Evolutionary conservation across 176 grass and related monocot species (phyloP).

Genomic region (Carex myosuroides): DNA sequence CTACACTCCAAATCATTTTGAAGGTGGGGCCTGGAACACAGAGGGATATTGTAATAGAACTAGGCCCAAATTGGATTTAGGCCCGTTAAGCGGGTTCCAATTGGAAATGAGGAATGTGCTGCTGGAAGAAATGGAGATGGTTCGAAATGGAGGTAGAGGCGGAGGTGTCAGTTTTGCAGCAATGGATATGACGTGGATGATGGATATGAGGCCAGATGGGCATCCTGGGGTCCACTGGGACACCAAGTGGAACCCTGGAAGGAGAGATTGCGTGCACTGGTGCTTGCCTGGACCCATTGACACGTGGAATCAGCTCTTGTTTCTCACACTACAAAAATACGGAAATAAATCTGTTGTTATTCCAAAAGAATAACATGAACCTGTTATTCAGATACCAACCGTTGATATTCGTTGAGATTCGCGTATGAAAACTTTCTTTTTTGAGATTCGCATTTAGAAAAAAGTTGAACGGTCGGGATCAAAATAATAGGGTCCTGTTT

Average conservation of each 20-base stretch:
- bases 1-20: background rate
- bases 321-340: background rate
- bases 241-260: background rate
- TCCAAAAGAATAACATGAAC: no score
- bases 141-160: no score
- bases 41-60: no score
- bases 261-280: conserved; percentile 32
- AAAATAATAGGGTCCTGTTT: no score
- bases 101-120: conserved; percentile 28
- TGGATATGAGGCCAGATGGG: conserved; percentile 31
- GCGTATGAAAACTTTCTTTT: no score
- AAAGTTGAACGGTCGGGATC: no score
- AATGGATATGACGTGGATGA: conserved; percentile 5
- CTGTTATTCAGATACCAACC: no score
- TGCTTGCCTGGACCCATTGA: conserved; percentile 33
- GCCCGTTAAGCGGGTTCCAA: background rate
- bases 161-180: background rate
- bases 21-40: no score
- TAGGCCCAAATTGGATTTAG: background rate
- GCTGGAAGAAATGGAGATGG: conserved; percentile 13
- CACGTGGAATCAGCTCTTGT: conserved; percentile 29
- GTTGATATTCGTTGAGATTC: no score
- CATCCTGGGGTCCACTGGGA: conserved; percentile 26
- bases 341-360: no score
- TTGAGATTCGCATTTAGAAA: no score